Evolutionary conservation across 768 basidiomycete species (phyloP).

Genomic region (Leccinum fibrillosum): DNA sequence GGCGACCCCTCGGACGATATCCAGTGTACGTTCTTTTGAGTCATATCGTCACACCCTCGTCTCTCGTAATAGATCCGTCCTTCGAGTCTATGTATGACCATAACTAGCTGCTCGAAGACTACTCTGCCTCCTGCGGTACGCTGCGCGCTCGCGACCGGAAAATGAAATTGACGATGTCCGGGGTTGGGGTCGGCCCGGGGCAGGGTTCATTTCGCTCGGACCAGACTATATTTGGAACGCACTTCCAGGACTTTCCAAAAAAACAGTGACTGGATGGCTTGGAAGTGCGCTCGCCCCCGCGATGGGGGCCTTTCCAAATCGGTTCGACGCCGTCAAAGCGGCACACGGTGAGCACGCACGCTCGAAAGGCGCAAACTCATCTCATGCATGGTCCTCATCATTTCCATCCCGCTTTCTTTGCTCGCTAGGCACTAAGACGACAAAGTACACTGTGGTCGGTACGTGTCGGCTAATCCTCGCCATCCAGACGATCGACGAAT

Average conservation of each 20-base stretch:
- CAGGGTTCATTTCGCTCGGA: slow-evolving; percentile 57
- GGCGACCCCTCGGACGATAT: slow-evolving; percentile 25
- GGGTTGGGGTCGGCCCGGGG: background rate
- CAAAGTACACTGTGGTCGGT: slow-evolving; percentile 41
- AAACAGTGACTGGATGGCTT: slow-evolving; percentile 32
- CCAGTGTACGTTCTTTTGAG: slow-evolving; percentile 16
- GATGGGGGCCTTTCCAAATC: slow-evolving; percentile 38
- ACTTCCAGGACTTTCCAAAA: slow-evolving; percentile 35
- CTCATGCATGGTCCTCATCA: background rate
- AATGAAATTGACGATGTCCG: background rate
- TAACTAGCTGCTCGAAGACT: slow-evolving; percentile 58
- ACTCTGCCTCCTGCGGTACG: slow-evolving; percentile 49
- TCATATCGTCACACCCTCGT: background rate
- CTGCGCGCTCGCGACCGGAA: background rate
- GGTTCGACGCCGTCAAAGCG: slow-evolving; percentile 49
- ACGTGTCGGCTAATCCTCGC: background rate
- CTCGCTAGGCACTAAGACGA: slow-evolving; percentile 26
- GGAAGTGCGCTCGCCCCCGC: slow-evolving; percentile 39
- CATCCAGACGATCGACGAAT: too few species aligned
- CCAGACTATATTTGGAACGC: slow-evolving; percentile 56
- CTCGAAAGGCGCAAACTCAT: background rate
- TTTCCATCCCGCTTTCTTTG: background rate
- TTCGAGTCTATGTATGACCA: slow-evolving; percentile 37
- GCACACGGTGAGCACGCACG: slow-evolving; percentile 37
- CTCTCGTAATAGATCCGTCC: background rate